Evolutionary conservation across 2,329 filamentous ascomycete species (phyloP), one percentile per base, ranked within the genome.

Genomic region (Aspergillus tamarii): DNA sequence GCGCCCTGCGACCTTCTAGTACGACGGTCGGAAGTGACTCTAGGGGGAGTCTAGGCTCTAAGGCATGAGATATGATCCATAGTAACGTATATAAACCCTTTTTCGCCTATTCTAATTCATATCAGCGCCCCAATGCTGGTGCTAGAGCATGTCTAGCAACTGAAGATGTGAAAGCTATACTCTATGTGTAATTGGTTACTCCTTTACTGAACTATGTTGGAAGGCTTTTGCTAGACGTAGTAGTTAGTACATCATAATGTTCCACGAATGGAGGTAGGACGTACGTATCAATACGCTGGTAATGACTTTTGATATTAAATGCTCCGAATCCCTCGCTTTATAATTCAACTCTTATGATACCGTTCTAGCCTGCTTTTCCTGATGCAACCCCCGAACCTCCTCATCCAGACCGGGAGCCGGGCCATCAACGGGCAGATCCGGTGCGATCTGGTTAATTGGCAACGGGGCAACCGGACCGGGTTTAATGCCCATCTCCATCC

Each of bases 401-500:
- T 60, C 60, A 36, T 56, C 62, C 50, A 67, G 45, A 19, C 64
- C 64, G 6, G 36, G 21, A 30, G 58, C 66, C 2, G 66, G 66
- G 1, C 66, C 66, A 3, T 66, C 64, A 36, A 66, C 64, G 6
- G 5, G 19, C 14, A 66, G 8, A 23, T 48, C 50, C 6, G 62
- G 64, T 50, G 62, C 66, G 23, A 67, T 60, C 36, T 63, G 48
- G 43, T 59, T 57, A 50, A 70, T 69, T 46, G 64, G 58, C 50
- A 68, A 46, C n/a, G 66, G 55, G 23, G 61, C 62, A 57, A 69
- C 67, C 30, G 61, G 62, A 19, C 66, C 67, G 39, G 60, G 46
- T 1, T n/a, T 45, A 10, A 62, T 59, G 1, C 62, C 66, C 39
- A 66, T 59, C 55, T 68, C 55, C 46, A 14, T 43, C 52, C 36